These are phyloP conservation scores for Blastomyces gilchristii DNA, from an alignment of 2,329 filamentous ascomycete species.

Conservation along the genomic window DNA sequence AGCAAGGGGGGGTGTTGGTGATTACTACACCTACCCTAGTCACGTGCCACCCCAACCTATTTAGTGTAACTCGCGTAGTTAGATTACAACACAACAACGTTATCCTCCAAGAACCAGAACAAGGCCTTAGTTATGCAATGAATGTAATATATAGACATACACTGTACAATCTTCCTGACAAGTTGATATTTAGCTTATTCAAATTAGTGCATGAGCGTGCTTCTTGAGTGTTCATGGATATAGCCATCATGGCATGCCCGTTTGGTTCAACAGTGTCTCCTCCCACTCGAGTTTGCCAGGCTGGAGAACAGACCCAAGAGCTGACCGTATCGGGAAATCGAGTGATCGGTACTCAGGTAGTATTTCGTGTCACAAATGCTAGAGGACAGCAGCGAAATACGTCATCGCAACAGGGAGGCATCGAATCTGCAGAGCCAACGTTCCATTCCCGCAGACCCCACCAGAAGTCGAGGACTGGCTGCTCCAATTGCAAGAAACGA, in stretches of 20 bases:
- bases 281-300: background rate
- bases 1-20: no score
- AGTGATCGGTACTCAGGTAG: conserved; percentile 15
- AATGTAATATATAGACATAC: no score
- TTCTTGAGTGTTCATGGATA: background rate
- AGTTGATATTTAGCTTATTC: background rate
- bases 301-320: background rate
- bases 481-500: conserved; percentile 27
- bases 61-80: no score
- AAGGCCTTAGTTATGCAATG: no score
- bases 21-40: no score
- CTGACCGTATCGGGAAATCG: conserved; percentile 8
- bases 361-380: conserved; percentile 15
- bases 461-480: conserved; percentile 28
- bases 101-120: no score
- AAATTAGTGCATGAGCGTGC: background rate
- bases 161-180: background rate
- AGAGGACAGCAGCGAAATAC: conserved; percentile 1
- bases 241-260: background rate
- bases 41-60: no score
- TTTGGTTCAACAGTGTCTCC: background rate
- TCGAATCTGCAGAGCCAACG: conserved; percentile 11
- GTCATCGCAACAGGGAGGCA: background rate
- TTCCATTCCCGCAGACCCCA: conserved; percentile 26
- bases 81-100: no score